Evolutionary conservation across 345 rosid genomes (phyloP), one percentile per base, ranked within the genome.

Genomic region (Eucalyptus albens): DNA sequence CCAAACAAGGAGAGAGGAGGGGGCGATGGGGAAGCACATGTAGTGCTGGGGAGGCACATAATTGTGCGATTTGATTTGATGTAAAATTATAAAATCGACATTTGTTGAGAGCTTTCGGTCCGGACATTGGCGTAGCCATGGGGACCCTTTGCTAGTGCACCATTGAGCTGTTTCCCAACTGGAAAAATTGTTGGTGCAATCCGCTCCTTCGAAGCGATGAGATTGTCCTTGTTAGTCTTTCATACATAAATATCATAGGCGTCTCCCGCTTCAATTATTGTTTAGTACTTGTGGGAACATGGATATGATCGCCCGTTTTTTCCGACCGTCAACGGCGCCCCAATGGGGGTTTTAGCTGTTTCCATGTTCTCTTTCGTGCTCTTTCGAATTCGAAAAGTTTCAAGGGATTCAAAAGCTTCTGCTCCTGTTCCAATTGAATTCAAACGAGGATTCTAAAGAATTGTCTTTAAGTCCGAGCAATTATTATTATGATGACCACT

Each of bases 161-260:
- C 44, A 87, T 90, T 93, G 95, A 93, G 94, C 93, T 94, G 94
- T 93, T 93, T 93, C 93, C 94, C 95, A 88, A 22, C 91, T 93
- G 93, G 91, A 90, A 91, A 91, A 60, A 37, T 37, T 89, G 47
- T 40, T 77, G 47, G 47, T 11, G 47, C 40, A 17, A 19, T 33
- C 27, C 82, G 22, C 45, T 37, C 82, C 82, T 37, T 72, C 26
- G 82, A 37, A 72, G 45, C 82, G 45, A 72, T 72, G 82, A 72
- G 82, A 77, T 21, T 37, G 83, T 82, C 67, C 16, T 15, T 1
- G 11, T 33, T 86, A n/a, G 29, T 33, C 60, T 51, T 27, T 26
- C 33, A n/a, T 11, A 7, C 87, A 31, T 45, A 86, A 29, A 42
- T 33, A 77, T 77, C 85, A 40, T 2, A 11, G 85, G 47, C 7